Conservation (phyloP, 352 stramenopile genomes). For the Phytophthora constricta region DNA sequence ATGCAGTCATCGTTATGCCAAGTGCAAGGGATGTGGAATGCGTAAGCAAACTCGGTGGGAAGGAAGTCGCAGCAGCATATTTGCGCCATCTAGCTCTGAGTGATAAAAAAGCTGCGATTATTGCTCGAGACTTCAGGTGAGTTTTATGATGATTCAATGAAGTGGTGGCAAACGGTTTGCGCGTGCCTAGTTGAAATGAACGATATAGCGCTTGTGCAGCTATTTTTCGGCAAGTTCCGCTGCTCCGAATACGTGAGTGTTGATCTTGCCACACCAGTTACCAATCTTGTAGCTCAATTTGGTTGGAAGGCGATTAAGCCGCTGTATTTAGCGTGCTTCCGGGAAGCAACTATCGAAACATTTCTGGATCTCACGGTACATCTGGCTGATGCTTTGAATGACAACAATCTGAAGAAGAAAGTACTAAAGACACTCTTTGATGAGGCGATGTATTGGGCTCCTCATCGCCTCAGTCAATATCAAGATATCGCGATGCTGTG, state of each 20-base stretch:
- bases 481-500: not conserved
- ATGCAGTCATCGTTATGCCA: not conserved
- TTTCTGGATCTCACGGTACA: conserved; percentile 1
- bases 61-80: not conserved
- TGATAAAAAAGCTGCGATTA: not conserved
- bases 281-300: not conserved
- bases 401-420: not conserved
- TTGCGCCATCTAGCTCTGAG: not conserved
- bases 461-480: not conserved
- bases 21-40: not conserved
- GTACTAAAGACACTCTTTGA: not conserved
- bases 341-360: not conserved
- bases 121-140: not conserved
- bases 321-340: not conserved
- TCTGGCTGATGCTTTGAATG: not conserved
- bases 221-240: not conserved
- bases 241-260: not conserved
- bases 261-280: not conserved
- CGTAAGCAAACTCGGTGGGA: not conserved
- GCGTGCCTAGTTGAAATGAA: not conserved
- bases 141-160: not conserved
- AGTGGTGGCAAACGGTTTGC: not conserved
- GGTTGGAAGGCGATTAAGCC: not conserved
- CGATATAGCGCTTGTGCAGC: not conserved
- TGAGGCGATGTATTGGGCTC: not conserved